phyloP scores from a whole-genome alignment of 1,284 basidiomycete species.

The Leccinum insolens region DNA sequence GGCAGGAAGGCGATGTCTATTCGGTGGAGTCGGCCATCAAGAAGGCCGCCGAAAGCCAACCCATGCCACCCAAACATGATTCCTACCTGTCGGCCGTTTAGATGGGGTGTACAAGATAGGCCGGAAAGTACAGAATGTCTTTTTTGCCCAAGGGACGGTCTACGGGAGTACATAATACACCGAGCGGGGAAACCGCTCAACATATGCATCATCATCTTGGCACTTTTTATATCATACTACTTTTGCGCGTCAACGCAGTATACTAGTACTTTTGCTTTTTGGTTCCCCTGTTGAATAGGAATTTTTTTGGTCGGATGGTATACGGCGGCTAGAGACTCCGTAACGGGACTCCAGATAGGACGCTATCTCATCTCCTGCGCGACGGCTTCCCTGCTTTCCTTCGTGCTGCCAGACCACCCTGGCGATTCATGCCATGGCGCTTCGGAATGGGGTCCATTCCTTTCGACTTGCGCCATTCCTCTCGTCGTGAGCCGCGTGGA shows the following conservation, averaged over 20 bases:
- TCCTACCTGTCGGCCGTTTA: conserved; percentile 18
- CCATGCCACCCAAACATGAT: conserved; percentile 4
- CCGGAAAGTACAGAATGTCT: background rate
- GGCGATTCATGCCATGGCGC: conserved; percentile 62
- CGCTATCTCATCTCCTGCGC: conserved; percentile 56
- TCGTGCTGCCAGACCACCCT: conserved; percentile 60
- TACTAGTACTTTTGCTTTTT: too few relatives aligned
- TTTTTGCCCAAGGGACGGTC: background rate
- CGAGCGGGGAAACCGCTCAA: background rate
- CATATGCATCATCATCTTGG: background rate
- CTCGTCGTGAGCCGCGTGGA: conserved; percentile 66
- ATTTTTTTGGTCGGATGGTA: background rate
- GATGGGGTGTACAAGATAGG: background rate
- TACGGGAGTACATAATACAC: background rate
- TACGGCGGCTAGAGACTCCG: background rate
- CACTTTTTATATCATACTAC: background rate
- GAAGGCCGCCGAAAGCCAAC: conserved; percentile 13
- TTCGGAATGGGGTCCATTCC: conserved; percentile 58
- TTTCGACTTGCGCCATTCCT: conserved; percentile 76
- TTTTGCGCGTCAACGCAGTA: too few relatives aligned
- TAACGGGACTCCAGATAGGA: background rate
- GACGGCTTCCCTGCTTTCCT: conserved; percentile 70
- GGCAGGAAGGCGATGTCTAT: conserved; percentile 1
- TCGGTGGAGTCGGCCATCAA: conserved; percentile 15
- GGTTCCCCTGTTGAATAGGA: too few relatives aligned